Evolutionary conservation across 495 filamentous ascomycete genomes (phyloP), one percentile per base, ranked within the genome.

Genomic region (Trichoderma virens): DNA sequence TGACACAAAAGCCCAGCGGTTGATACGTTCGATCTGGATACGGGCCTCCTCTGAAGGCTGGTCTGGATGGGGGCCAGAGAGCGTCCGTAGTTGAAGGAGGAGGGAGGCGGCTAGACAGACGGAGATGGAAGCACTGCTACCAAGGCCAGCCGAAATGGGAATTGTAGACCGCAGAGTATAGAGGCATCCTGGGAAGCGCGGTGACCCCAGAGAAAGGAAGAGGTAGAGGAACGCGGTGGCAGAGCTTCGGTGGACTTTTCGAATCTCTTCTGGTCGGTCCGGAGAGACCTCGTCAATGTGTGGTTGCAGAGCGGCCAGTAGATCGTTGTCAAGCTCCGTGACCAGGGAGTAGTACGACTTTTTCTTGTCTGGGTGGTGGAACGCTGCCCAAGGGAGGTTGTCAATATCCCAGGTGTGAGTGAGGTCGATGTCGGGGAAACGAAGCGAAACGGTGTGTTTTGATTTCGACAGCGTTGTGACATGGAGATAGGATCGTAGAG

Each of bases 141-240:
- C 94, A 32, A 98, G 80, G 2, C 94, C 94, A 7, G 91, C 93
- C 9, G 89, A 91, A 62, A 96, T 93, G 5, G 94, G 94, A 69
- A 98, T 91, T 5, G 93, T 96, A 13, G 92, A 97, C 45, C 94
- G 90, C 35, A 98, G 81, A 14, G 93, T 93, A 73, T 97, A 98
- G 65, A 91, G 83, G 71, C 88, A 92, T 32, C 90, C 88, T 1
- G 88, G 85, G 62, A 90, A 92, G 60, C 85, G 82, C 61, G 84
- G 86, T 13, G 85, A 90, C 13, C 92, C 91, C 23, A 98, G 83
- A 34, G 91, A 93, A 60, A 96, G 80, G 73, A 95, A 95, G 61
- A 98, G 84, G 77, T 97, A 98, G 51, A 98, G 83, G 75, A 98
- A 98, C 2, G 88, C 82, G 41, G 85, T 83, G 9, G 93, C 93